phyloP scores from a whole-genome alignment of 352 stramenopile species.

The Phytophthora tentaculata region DNA sequence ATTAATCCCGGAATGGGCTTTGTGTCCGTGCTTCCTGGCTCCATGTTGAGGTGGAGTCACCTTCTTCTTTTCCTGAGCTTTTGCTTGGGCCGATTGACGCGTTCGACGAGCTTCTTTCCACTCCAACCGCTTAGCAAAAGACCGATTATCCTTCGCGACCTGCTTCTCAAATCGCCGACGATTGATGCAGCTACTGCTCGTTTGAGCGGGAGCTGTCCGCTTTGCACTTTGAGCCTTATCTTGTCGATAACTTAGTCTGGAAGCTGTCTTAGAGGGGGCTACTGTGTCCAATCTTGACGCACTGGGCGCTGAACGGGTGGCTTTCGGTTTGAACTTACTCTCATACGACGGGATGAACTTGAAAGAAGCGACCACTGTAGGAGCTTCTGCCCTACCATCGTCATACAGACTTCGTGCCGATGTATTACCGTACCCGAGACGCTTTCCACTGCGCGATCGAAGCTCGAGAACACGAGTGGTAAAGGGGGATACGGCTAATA shows the following conservation, averaged over 20 bases:
- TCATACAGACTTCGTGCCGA: constrained; percentile 29
- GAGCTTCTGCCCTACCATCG: constrained; percentile 9
- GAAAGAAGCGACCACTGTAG: constrained; percentile 49
- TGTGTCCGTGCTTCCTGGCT: constrained; percentile 52
- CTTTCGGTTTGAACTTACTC: constrained; percentile 14
- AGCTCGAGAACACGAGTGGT: constrained; percentile 42
- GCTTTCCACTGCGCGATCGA: constrained; percentile 45
- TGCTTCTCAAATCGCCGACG: constrained; percentile 60
- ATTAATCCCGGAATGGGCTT: constrained; percentile 70
- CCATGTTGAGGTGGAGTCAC: constrained; percentile 46
- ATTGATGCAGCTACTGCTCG: constrained; percentile 69
- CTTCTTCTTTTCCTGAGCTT: constrained; percentile 50
- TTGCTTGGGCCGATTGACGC: constrained; percentile 34
- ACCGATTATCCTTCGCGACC: constrained; percentile 61
- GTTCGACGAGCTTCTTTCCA: constrained; percentile 42
- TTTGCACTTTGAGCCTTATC: constrained; percentile 17
- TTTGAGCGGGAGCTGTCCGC: constrained; percentile 29
- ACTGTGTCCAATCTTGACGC: constrained; percentile 9
- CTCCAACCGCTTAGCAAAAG: constrained; percentile 59
- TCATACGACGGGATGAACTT: constrained; percentile 50
- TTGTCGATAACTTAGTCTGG: constrained; percentile 10
- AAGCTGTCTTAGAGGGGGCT: constrained; percentile 16
- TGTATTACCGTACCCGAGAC: constrained; percentile 21
- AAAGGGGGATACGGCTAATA: constrained; percentile 35
- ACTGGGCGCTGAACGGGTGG: constrained; percentile 12